These are phyloP conservation scores for Lolium multiflorum DNA, from an alignment of 176 grass and related monocot genomes.

Conservation along the genomic window DNA sequence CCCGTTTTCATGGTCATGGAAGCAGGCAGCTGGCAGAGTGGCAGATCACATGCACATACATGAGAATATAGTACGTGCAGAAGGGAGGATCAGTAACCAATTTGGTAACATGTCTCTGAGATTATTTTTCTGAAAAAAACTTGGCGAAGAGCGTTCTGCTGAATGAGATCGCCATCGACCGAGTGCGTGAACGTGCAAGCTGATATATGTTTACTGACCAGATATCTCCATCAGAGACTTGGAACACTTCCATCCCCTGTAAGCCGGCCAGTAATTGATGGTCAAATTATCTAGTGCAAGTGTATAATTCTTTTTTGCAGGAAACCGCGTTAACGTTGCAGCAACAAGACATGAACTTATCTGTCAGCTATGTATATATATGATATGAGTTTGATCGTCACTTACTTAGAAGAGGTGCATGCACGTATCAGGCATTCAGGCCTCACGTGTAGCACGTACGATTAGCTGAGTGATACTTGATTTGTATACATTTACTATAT, in stretches of 20 bases:
- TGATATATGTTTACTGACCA: background rate
- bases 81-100: background rate
- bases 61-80: background rate
- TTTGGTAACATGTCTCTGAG: background rate
- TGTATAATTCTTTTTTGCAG: too few species aligned
- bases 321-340: constrained; percentile 37
- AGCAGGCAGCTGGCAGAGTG: constrained; percentile 15
- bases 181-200: background rate
- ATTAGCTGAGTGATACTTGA: background rate
- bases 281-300: constrained; percentile 13
- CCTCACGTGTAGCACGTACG: constrained; percentile 46
- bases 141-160: background rate
- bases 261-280: background rate
- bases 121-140: constrained; percentile 17
- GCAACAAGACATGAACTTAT: background rate
- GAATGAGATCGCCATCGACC: background rate
- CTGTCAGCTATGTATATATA: background rate
- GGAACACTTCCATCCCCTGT: background rate
- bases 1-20: constrained; percentile 9
- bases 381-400: background rate
- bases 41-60: background rate
- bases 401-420: background rate
- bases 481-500: background rate
- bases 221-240: constrained; percentile 42
- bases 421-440: background rate